Evolutionary conservation across 1,284 basidiomycete genomes (phyloP).

Genomic region (Trichosporon coremiiforme): DNA sequence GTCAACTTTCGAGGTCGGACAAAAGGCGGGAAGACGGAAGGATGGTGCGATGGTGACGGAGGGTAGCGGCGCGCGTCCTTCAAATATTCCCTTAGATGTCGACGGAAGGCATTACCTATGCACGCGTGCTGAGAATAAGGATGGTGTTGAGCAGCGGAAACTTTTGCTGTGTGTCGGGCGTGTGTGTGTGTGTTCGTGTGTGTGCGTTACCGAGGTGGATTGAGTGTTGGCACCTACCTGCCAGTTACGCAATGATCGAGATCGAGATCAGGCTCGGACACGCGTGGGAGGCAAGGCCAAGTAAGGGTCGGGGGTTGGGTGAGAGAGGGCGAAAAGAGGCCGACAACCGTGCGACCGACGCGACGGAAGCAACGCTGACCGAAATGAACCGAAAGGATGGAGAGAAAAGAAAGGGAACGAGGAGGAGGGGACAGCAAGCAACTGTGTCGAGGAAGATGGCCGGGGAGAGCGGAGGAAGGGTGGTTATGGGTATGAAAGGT

Average conservation of each 20-base stretch:
- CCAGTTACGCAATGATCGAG: constrained; percentile 4
- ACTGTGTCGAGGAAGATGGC: background rate
- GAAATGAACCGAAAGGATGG: background rate
- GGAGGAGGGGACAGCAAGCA: background rate
- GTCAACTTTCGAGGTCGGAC: background rate
- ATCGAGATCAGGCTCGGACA: constrained; percentile 5
- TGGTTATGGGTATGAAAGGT: background rate
- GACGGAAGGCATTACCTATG: constrained; percentile 14
- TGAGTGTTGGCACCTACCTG: background rate
- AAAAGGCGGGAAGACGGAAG: background rate
- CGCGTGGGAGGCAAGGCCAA: constrained; percentile 4
- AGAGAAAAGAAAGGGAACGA: background rate
- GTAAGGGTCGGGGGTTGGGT: background rate
- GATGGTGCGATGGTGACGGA: constrained; percentile 5
- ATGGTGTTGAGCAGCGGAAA: background rate
- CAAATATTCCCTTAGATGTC: background rate
- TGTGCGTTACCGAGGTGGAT: background rate
- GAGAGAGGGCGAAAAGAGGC: background rate
- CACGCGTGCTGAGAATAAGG: background rate
- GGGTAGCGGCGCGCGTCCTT: constrained; percentile 14
- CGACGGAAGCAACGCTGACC: background rate
- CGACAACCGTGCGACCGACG: background rate
- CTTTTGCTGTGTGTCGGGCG: background rate
- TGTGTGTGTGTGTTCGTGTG: no score
- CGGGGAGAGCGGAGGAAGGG: background rate